These are phyloP conservation scores for Diplodia seriata DNA, from an alignment of 2,329 filamentous ascomycete species.

Conservation along the genomic window DNA sequence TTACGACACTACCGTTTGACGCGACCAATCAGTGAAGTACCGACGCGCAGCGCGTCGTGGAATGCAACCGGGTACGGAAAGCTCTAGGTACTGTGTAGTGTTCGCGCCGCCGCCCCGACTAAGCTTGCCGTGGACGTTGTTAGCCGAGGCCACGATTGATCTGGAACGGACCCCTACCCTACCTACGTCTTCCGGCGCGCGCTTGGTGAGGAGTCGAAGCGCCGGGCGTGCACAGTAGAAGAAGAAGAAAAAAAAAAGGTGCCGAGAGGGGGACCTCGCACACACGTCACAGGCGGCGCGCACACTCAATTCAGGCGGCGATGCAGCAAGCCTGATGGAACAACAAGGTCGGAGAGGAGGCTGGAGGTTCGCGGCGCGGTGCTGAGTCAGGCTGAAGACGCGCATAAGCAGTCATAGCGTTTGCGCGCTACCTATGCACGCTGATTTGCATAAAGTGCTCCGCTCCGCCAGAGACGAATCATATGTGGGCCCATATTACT, in stretches of 20 bases:
- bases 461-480: constrained; percentile 20
- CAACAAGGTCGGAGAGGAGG: neutral
- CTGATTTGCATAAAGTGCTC: constrained; percentile 23
- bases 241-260: no score
- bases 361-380: neutral
- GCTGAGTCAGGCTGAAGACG: constrained; percentile 24
- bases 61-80: constrained; percentile 1
- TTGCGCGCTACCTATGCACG: constrained; percentile 15
- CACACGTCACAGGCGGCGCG: no score
- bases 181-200: no score
- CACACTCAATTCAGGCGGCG: no score
- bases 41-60: constrained; percentile 4
- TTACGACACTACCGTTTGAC: neutral
- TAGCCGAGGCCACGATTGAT: neutral
- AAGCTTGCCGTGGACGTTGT: neutral
- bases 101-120: neutral
- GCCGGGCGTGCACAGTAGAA: no score
- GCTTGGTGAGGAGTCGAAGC: no score
- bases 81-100: neutral
- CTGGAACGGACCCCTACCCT: constrained; percentile 3
- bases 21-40: constrained; percentile 11
- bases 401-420: constrained; percentile 24
- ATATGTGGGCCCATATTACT: constrained; percentile 23
- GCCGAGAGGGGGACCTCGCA: neutral
- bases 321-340: neutral